Evolutionary conservation across 2,329 filamentous ascomycete species (phyloP).

Genomic region (Magnaporthiopsis rhizophila): DNA sequence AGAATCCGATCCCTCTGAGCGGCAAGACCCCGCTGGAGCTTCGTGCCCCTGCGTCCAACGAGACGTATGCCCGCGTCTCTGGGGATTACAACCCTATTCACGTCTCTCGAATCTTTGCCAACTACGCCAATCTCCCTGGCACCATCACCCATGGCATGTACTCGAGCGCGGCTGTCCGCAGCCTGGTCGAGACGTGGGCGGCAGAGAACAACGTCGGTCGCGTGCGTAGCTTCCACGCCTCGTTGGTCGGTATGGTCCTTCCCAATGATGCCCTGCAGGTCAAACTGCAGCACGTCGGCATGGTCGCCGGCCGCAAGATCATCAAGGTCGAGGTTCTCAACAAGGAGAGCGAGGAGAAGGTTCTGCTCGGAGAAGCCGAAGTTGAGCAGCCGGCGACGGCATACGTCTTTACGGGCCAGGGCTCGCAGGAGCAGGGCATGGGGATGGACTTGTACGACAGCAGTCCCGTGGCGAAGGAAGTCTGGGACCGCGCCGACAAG

Average conservation of each 20-base stretch:
- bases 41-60: constrained; percentile 89
- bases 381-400: constrained; percentile 95
- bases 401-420: constrained; percentile 97
- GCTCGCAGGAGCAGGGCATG: constrained; percentile 98
- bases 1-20: constrained; percentile 92
- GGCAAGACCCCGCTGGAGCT: constrained; percentile 84
- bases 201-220: constrained; percentile 98
- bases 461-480: constrained; percentile 89
- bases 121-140: constrained; percentile 88
- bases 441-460: constrained; percentile 97
- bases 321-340: constrained; percentile 98
- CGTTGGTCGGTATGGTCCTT: constrained; percentile 95
- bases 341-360: constrained; percentile 93
- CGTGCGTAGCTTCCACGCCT: constrained; percentile 94
- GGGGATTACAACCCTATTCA: constrained; percentile 99
- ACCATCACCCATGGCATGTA: constrained; percentile 99
- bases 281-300: constrained; percentile 91
- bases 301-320: constrained; percentile 97
- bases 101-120: constrained; percentile 92
- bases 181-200: constrained; percentile 96
- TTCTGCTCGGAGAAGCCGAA: constrained; percentile 89
- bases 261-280: constrained; percentile 94
- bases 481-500: constrained; percentile 96
- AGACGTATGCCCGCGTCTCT: constrained; percentile 95
- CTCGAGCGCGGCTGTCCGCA: constrained; percentile 91